phyloP scores from a whole-genome alignment of 805 yeast species.

The Candida broadrunensis region DNA sequence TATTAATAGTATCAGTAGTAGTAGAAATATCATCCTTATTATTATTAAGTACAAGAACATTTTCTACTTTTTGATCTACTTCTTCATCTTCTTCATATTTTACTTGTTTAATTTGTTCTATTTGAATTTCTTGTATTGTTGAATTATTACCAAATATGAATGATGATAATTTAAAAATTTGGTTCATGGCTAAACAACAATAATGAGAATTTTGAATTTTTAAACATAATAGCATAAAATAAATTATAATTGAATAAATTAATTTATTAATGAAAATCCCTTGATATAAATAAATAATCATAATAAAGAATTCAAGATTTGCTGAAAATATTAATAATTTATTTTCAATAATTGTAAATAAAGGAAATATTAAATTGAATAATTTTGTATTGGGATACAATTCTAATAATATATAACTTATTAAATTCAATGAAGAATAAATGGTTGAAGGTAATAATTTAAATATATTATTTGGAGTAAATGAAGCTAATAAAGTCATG shows the following conservation, averaged over 20 bases:
- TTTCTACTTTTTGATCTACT: too few species aligned
- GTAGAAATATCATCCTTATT: not conserved
- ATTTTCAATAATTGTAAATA: constrained; percentile 15
- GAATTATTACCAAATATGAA: too few species aligned
- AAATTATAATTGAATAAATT: constrained; percentile 6
- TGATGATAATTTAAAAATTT: not conserved
- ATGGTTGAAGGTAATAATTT: constrained; percentile 24
- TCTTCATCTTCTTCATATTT: too few species aligned
- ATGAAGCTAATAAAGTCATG: constrained; percentile 16
- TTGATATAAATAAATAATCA: constrained; percentile 7
- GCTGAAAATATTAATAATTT: constrained; percentile 13
- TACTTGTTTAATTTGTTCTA: too few species aligned
- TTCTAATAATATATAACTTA: constrained; percentile 14
- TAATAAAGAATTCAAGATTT: constrained; percentile 7
- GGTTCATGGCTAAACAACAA: constrained; percentile 5
- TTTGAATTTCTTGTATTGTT: too few species aligned
- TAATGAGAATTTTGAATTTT: constrained; percentile 10
- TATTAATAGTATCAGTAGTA: not conserved
- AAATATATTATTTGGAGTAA: constrained; percentile 13
- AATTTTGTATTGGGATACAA: constrained; percentile 13
- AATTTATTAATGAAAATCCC: not conserved
- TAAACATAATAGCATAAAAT: constrained; percentile 8
- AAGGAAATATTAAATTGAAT: constrained; percentile 11
- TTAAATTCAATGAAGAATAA: constrained; percentile 27
- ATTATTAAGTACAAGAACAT: too few species aligned